Evolutionary conservation across 768 basidiomycete genomes (phyloP), one percentile per base, ranked within the genome.

Genomic region (Pisolithus sp.): DNA sequence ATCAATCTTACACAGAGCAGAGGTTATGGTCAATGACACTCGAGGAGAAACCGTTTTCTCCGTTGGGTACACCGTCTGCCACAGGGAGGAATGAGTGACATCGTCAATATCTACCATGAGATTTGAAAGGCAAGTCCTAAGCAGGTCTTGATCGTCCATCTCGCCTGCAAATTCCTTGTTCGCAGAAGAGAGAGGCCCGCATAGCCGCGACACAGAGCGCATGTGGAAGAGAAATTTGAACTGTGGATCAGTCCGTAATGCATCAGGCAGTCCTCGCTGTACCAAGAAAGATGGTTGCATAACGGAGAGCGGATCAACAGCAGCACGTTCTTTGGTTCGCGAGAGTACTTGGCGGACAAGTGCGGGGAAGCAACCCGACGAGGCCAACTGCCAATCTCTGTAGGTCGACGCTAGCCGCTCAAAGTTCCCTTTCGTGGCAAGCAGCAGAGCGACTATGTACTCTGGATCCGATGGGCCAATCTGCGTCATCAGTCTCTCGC

Each of bases 231-330:
- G 69, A 48, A 94, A 80, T 58, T 82, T 83, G 74, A 92, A 93
- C 1, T 77, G 75, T 0, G 78, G 68, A 55, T 89, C 83, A 23
- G 77, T 78, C 23, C 93, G 86, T 46, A 91, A 63, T 34, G 73
- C 63, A 43, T 85, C 78, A 7, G 89, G 85, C 8, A 75, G 66
- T 5, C 90, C 90, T 42, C 75, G 79, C 62, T 89, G 89, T 23
- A 93, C 80, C 31, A 94, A 76, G 62, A 81, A 90, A 2, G 90
- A 92, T 6, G 89, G 87, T 45, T 92, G 89, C 28, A 83, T 89
- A 30, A 87, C 81, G 20, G 91, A 92, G 13, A 90, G 73, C 7
- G 89, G 86, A 62, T 93, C 88, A 7, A 88, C 73, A 26, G 81
- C 68, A 3, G 79, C 62, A 21, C 74, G 68, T 28, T 77, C 68